phyloP scores from a whole-genome alignment of 495 filamentous ascomycete species.

The Penicillium flavigenum region DNA sequence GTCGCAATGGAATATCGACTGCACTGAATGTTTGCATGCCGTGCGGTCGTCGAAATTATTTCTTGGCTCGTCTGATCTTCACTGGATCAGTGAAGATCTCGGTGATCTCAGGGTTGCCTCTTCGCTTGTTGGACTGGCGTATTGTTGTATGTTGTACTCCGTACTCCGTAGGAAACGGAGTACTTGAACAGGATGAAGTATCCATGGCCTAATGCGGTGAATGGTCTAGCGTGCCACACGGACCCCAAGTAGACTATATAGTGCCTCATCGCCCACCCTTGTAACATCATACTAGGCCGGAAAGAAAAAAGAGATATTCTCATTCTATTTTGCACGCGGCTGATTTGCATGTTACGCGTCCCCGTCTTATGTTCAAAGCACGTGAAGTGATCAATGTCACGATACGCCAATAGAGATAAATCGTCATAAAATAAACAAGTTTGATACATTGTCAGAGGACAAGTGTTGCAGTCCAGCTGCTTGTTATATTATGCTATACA shows the following conservation, averaged over 20 bases:
- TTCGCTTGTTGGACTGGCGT: not conserved
- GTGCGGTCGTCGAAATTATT: not conserved
- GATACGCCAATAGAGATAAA: not conserved
- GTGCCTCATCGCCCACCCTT: no score
- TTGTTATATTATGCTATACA: not conserved
- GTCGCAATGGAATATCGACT: not conserved
- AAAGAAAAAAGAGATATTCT: no score
- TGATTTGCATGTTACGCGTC: no score
- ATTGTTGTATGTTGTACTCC: not conserved
- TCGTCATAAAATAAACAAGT: not conserved
- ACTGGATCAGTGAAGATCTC: not conserved
- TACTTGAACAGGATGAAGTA: no score
- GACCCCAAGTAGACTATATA: no score
- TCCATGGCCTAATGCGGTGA: not conserved
- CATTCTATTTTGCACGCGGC: no score
- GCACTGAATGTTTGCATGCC: not conserved
- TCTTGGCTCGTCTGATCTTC: not conserved
- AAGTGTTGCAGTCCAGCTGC: constrained; percentile 7
- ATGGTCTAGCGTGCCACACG: not conserved
- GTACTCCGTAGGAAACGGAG: no score
- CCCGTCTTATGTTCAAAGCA: not conserved
- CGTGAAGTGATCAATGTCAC: not conserved
- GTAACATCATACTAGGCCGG: no score
- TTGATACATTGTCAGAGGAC: not conserved
- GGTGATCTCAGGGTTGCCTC: not conserved